Base-by-base conservation (phyloP, 345 rosid genomes). In the Camelina laxa region DNA sequence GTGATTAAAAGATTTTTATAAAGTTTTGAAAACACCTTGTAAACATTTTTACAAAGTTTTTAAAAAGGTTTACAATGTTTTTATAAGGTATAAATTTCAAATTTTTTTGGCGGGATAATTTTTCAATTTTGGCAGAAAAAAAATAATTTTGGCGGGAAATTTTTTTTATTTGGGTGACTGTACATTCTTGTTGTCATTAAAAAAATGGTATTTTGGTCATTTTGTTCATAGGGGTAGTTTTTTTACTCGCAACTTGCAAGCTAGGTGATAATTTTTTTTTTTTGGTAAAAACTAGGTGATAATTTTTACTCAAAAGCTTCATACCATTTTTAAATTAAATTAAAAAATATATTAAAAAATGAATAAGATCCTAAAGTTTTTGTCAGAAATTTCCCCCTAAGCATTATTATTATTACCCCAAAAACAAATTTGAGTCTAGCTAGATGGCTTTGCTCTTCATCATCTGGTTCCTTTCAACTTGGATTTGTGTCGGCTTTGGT, bases 381-480 rank as follows among this genome's bases (percentile, higher is more conserved):
- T 17, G 53, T 49, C 58, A 62, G 49, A 24, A 38, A 60, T 15
- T 22, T 31, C 58, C 17, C 22, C 60, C 65, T 55, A 61, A 63
- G 47, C 13, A 38, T 38, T 45, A 70, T 24, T 63, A 63, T 31
- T 31, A 31, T 1, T n/a, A n/a, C 20, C 66, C 48, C 24, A n/a
- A 27, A 27, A 27, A 27, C 30, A 3, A 56, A 70, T 56, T 65
- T 27, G 62, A 42, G 44, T 66, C 76, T 72, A 48, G 49, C 76
- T 72, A 48, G 49, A 65, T 11, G 77, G 20, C 76, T 39, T 71
- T 59, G 33, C 15, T 31, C 69, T 60, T 66, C 73, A 39, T 65
- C 77, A 59, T 10, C 50, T 16, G 9, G 14, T 66, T 65, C 44
- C 44, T 39, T 31, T 77, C 66, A 33, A 12, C 66, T 69, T 19